Evolutionary conservation across 305 asterid genomes (phyloP).

Genomic region (Fraxinus sp.): DNA sequence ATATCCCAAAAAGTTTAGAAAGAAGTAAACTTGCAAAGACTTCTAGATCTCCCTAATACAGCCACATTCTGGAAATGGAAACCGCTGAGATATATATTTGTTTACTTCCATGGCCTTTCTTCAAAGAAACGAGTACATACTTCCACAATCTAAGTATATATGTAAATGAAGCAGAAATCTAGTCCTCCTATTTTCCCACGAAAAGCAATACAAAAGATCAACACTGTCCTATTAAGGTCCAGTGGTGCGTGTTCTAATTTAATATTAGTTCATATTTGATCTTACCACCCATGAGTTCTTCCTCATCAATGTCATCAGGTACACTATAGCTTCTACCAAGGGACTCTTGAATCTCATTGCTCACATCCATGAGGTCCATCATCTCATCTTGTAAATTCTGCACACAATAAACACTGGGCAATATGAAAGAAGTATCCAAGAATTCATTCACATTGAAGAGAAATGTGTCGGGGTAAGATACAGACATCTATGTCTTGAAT

Average conservation of each 20-base stretch:
- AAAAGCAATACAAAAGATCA: constrained; percentile 2
- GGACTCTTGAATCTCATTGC: constrained; percentile 90
- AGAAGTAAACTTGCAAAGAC: neutral
- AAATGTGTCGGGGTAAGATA: constrained; percentile 24
- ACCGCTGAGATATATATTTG: neutral
- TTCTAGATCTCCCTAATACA: neutral
- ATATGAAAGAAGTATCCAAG: constrained; percentile 15
- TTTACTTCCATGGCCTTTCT: neutral
- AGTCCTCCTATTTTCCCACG: constrained; percentile 13
- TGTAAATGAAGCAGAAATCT: neutral
- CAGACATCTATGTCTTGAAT: constrained; percentile 94
- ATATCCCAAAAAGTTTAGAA: constrained; percentile 1
- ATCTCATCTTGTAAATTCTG: constrained; percentile 96
- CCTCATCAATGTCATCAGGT: constrained; percentile 96
- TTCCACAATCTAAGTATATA: neutral
- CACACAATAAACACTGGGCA: constrained; percentile 19
- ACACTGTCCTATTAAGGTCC: neutral
- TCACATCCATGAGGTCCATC: constrained; percentile 98
- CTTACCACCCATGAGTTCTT: constrained; percentile 94
- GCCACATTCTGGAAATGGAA: neutral
- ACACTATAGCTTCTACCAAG: constrained; percentile 95
- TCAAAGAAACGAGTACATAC: neutral
- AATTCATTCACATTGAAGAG: constrained; percentile 1
- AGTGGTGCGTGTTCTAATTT: neutral
- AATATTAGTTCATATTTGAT: constrained; percentile 17